Evolutionary conservation across 306 rosid genomes (phyloP).

Genomic region (Mimosa pudica): DNA sequence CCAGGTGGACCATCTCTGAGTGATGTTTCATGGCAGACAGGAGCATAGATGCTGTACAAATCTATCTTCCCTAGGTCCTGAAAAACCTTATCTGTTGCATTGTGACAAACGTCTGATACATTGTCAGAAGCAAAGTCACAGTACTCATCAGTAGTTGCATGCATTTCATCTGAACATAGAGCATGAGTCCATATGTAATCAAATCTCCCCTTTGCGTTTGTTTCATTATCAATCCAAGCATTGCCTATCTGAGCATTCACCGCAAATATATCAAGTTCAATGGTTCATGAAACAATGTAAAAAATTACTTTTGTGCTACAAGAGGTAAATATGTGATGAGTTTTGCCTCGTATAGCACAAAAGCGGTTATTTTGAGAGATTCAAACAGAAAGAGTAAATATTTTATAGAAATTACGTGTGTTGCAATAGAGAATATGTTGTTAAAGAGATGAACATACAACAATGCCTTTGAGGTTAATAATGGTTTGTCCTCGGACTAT

Average conservation of each 20-base stretch:
- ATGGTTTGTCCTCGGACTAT: constrained; percentile 21
- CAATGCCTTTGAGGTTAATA: constrained; percentile 62
- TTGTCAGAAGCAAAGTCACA: constrained; percentile 44
- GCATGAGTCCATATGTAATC: constrained; percentile 63
- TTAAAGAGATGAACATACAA: constrained; percentile 32
- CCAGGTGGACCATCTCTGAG: constrained; percentile 32
- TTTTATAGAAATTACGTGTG: too few relatives aligned
- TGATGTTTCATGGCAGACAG: constrained; percentile 40
- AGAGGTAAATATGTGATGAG: too few relatives aligned
- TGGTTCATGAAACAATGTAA: too few relatives aligned
- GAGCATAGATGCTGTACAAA: constrained; percentile 56
- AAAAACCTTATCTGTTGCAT: not conserved
- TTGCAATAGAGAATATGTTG: too few relatives aligned
- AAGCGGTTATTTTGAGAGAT: too few relatives aligned
- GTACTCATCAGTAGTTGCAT: constrained; percentile 41
- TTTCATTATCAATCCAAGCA: constrained; percentile 59
- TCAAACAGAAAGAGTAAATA: too few relatives aligned
- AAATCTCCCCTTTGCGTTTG: constrained; percentile 14
- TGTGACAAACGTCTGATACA: constrained; percentile 25
- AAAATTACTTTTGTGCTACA: too few relatives aligned
- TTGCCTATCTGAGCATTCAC: constrained; percentile 57
- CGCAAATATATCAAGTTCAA: not conserved
- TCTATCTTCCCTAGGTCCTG: constrained; percentile 41
- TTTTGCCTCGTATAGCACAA: too few relatives aligned
- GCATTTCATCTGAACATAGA: constrained; percentile 58